These are phyloP conservation scores for Scleroderma citrinum DNA, from an alignment of 768 basidiomycete species.

Conservation along the genomic window DNA sequence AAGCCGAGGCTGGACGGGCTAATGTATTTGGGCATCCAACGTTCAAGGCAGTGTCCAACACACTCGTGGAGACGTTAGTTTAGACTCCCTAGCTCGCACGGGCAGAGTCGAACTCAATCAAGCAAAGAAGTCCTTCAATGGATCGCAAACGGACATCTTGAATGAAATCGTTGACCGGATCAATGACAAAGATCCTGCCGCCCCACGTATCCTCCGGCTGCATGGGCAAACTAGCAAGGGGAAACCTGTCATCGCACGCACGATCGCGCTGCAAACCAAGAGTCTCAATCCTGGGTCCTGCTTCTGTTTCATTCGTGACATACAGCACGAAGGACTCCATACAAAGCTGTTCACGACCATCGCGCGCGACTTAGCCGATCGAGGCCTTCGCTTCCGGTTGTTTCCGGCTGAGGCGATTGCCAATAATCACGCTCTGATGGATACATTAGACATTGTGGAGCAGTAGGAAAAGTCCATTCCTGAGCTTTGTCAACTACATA, in stretches of 20 bases:
- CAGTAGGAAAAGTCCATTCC: slow-evolving; percentile 16
- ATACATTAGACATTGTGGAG: background rate
- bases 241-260: slow-evolving; percentile 5
- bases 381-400: slow-evolving; percentile 3
- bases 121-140: slow-evolving; percentile 8
- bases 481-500: background rate
- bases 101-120: background rate
- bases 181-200: background rate
- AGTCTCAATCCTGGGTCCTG: slow-evolving; percentile 12
- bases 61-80: background rate
- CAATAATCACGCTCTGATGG: background rate
- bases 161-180: slow-evolving; percentile 14
- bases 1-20: background rate
- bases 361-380: slow-evolving; percentile 12
- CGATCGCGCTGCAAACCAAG: slow-evolving; percentile 7
- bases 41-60: background rate
- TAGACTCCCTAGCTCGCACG: slow-evolving; percentile 1
- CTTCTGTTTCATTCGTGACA: slow-evolving; percentile 11
- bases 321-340: background rate
- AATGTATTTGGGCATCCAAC: background rate
- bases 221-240: slow-evolving; percentile 4
- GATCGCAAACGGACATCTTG: slow-evolving; percentile 9
- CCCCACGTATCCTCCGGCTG: slow-evolving; percentile 9
- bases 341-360: slow-evolving; percentile 2
- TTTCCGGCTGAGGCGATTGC: background rate